Conservation (phyloP, 2,329 filamentous ascomycete species). For the Cladosporium sp. region DNA sequence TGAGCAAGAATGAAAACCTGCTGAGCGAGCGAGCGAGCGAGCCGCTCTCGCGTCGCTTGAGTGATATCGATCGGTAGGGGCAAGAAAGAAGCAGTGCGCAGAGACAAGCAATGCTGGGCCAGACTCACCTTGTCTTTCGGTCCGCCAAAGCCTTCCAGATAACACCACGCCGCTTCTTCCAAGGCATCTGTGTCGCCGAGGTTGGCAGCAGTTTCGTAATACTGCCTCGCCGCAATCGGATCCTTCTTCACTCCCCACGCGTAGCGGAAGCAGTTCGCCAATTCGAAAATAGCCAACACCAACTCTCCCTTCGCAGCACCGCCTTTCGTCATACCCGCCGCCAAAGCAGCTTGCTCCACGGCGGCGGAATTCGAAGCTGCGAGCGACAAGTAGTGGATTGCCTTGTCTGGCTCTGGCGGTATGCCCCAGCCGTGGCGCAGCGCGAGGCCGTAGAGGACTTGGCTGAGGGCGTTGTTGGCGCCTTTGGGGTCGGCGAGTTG, state of each 20-base stretch:
- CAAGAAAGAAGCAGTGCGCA: neutral
- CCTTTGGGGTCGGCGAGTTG: slow-evolving; percentile 78
- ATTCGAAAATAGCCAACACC: slow-evolving; percentile 92
- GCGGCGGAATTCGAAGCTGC: slow-evolving; percentile 88
- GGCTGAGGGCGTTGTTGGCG: slow-evolving; percentile 87
- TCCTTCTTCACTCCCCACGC: slow-evolving; percentile 92
- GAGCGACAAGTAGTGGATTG: slow-evolving; percentile 80
- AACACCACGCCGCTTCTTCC: slow-evolving; percentile 97
- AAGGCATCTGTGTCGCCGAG: slow-evolving; percentile 95
- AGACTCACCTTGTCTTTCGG: slow-evolving; percentile 94
- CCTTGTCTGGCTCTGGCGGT: slow-evolving; percentile 66
- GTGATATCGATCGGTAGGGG: neutral
- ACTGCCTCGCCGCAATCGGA: slow-evolving; percentile 79
- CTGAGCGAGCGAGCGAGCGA: neutral
- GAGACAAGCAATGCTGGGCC: neutral
- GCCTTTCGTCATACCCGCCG: slow-evolving; percentile 87
- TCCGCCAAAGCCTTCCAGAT: slow-evolving; percentile 92
- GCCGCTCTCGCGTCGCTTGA: neutral
- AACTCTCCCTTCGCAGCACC: slow-evolving; percentile 95
- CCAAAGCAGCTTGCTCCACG: slow-evolving; percentile 80
- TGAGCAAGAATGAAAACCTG: neutral
- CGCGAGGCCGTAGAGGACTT: slow-evolving; percentile 93
- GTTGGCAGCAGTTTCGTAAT: slow-evolving; percentile 97
- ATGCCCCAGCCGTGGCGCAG: slow-evolving; percentile 95
- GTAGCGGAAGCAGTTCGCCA: slow-evolving; percentile 88